phyloP scores from a whole-genome alignment of 805 yeast species.

The Candida cerambycidarum region DNA sequence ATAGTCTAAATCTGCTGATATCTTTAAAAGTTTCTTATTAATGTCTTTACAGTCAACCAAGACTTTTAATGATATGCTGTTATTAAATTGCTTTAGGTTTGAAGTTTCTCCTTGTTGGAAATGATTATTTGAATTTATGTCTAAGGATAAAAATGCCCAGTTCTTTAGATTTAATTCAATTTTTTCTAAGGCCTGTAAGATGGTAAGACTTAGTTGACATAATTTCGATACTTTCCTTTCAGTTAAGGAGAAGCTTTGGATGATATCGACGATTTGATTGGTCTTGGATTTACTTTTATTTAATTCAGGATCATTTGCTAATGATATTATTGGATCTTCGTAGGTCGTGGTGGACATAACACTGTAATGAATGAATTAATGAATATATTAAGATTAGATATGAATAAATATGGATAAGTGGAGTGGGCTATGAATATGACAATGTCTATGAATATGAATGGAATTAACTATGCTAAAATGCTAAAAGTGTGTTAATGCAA shows the following conservation, averaged over 20 bases:
- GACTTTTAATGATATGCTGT: constrained; percentile 54
- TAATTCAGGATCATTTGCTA: constrained; percentile 50
- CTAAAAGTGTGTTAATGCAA: background rate
- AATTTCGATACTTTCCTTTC: constrained; percentile 47
- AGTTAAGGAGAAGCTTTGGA: constrained; percentile 42
- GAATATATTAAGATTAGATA: background rate
- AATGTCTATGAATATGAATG: background rate
- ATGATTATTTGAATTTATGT: constrained; percentile 45
- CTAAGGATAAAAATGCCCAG: constrained; percentile 58
- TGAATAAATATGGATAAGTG: background rate
- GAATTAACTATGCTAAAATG: background rate
- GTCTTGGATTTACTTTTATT: constrained; percentile 43
- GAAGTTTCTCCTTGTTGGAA: constrained; percentile 23
- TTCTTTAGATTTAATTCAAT: constrained; percentile 46
- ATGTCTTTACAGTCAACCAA: constrained; percentile 49
- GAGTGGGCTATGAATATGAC: background rate
- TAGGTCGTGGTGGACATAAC: constrained; percentile 18
- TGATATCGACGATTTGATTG: constrained; percentile 37
- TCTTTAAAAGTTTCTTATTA: constrained; percentile 39
- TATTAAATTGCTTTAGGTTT: constrained; percentile 41
- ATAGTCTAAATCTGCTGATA: constrained; percentile 47
- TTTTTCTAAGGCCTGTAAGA: constrained; percentile 51
- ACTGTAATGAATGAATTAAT: no score
- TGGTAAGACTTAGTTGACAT: constrained; percentile 48
- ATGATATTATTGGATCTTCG: constrained; percentile 47